Percentiles rank a stretch among this genome's conserved stretches.
These are phyloP conservation scores for Cercophora samala DNA, from an alignment of 495 filamentous ascomycete species.

Conservation along the genomic window DNA sequence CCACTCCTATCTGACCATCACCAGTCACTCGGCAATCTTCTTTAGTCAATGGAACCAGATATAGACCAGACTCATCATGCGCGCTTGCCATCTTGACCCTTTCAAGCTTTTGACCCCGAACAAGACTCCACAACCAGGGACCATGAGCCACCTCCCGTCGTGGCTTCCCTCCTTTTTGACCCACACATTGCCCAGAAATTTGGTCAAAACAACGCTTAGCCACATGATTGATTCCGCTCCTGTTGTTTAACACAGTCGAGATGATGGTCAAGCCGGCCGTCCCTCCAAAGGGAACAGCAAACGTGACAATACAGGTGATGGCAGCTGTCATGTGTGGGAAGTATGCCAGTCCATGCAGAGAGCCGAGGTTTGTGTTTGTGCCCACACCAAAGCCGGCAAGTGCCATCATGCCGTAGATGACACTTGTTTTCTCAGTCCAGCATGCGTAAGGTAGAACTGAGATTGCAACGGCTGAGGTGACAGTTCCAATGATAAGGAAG, in stretches of 20 bases:
- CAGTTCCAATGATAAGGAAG: slow-evolving; percentile 49
- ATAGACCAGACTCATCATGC: neutral
- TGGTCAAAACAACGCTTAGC: slow-evolving; percentile 39
- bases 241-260: slow-evolving; percentile 60
- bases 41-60: neutral
- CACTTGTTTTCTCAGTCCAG: slow-evolving; percentile 30
- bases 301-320: slow-evolving; percentile 50
- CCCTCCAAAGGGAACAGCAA: slow-evolving; percentile 56
- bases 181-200: slow-evolving; percentile 54
- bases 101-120: slow-evolving; percentile 24
- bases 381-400: slow-evolving; percentile 57
- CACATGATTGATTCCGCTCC: slow-evolving; percentile 35
- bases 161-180: slow-evolving; percentile 34
- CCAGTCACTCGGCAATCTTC: too few relatives aligned
- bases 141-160: slow-evolving; percentile 29
- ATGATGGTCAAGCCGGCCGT: slow-evolving; percentile 57
- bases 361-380: slow-evolving; percentile 37
- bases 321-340: slow-evolving; percentile 50
- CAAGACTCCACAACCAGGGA: slow-evolving; percentile 24
- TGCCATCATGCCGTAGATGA: slow-evolving; percentile 60
- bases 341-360: slow-evolving; percentile 52
- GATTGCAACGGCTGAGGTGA: slow-evolving; percentile 48
- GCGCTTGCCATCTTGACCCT: slow-evolving; percentile 25
- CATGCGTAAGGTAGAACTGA: slow-evolving; percentile 49
- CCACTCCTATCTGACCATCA: too few relatives aligned